Evolutionary conservation across 2,329 filamentous ascomycete genomes (phyloP).

Genomic region (Paradendryphiella salina): DNA sequence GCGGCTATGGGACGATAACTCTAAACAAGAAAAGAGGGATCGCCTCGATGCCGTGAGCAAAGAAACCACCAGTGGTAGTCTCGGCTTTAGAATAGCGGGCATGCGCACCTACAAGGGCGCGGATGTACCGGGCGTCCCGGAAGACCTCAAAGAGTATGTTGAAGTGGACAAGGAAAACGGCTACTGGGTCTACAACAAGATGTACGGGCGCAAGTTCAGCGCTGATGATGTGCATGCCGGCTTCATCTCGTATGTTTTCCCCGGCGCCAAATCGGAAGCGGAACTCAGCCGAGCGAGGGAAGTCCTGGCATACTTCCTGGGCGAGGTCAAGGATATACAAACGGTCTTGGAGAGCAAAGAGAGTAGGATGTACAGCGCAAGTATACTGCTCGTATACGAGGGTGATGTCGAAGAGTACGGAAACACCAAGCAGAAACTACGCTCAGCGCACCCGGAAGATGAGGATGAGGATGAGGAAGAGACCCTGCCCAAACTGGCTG

Average conservation of each 20-base stretch:
- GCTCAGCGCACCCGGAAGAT: constrained; percentile 33
- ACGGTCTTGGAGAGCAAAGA: constrained; percentile 63
- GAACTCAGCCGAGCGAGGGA: constrained; percentile 52
- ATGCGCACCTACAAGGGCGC: constrained; percentile 62
- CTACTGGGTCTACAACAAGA: constrained; percentile 66
- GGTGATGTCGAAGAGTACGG: constrained; percentile 62
- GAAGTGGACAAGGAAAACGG: constrained; percentile 53
- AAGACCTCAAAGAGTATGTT: constrained; percentile 36
- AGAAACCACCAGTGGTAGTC: constrained; percentile 61
- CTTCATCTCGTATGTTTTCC: constrained; percentile 61
- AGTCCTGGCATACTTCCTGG: constrained; percentile 47
- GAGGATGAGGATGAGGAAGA: constrained; percentile 53
- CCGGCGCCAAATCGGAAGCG: constrained; percentile 32
- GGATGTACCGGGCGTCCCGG: constrained; percentile 23
- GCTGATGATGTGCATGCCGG: constrained; percentile 60
- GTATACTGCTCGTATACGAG: constrained; percentile 68
- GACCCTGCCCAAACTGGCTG: constrained; percentile 66
- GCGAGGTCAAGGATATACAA: constrained; percentile 59
- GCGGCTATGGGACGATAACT: constrained; percentile 78
- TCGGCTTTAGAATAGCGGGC: constrained; percentile 67
- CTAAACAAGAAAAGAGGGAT: constrained; percentile 60
- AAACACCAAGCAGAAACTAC: constrained; percentile 42
- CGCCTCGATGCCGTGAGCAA: constrained; percentile 62
- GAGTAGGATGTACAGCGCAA: constrained; percentile 69
- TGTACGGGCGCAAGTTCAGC: constrained; percentile 64